Base-by-base conservation (phyloP, 2,329 filamentous ascomycete genomes). In the Venturia asperata region DNA sequence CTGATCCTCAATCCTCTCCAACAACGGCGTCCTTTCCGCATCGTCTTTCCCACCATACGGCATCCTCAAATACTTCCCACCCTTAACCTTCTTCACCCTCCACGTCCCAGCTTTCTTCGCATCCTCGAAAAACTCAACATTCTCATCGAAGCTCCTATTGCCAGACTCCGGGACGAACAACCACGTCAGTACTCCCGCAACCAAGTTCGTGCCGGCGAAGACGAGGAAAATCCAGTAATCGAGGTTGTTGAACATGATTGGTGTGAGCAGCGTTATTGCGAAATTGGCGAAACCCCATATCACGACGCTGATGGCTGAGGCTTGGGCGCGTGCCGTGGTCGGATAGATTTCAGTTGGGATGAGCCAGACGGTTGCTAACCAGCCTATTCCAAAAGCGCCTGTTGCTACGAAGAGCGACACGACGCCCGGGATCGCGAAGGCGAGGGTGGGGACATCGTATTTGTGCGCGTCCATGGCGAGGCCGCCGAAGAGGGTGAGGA, bases 201-300 rank as follows among this genome's bases (percentile, higher is more conserved):
- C 72, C 0, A 77, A 73, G 68, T 86, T 86, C 0, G 82, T 84
- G 2, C 68, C 78, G 0, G 79, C 80, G 66, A 86, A 85, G 9
- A 85, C 77, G 3, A 84, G 71, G 72, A 85, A 85, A 34, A 86
- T 76, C 74, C 79, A 83, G 74, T 83, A 84, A n/a, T 79, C 77
- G 41, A 85, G 73, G 67, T 84, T 83, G 72, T 85, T 85, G 74
- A 86, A 85, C 68, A 83, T 76, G 68, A 85, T 80, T 0, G 83
- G 83, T 0, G 83, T 85, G 11, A 84, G 71, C 7, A 85, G 77
- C 0, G 83, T 85, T 63, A 85, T 78, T 15, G 79, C 75, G 68
- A 85, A 86, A 70, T 86, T 86, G 52, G 82, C 79, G 1, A 85
- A 67, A 1, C 83, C 83, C 83, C 83, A 85, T 24, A 83, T 72